These are phyloP conservation scores for Acacia pycnantha DNA, from an alignment of 331 rosid species.

Conservation along the genomic window DNA sequence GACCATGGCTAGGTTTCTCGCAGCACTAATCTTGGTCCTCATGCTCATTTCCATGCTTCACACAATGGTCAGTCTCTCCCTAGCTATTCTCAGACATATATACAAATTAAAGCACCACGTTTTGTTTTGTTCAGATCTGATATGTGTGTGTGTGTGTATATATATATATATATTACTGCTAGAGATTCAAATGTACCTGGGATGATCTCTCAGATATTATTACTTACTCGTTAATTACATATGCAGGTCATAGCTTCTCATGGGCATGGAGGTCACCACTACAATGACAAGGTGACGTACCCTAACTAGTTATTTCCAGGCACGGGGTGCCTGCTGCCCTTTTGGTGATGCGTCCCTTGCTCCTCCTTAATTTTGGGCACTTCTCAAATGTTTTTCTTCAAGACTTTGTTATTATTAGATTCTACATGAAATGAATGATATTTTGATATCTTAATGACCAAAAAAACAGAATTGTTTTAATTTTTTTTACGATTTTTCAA, in stretches of 20 bases:
- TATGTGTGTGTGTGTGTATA: too few relatives aligned
- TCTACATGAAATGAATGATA: too few relatives aligned
- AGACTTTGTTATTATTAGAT: too few relatives aligned
- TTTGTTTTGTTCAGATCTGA: too few relatives aligned
- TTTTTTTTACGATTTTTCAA: too few relatives aligned
- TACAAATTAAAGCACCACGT: too few relatives aligned
- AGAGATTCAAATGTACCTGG: not conserved
- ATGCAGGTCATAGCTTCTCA: conserved; percentile 60
- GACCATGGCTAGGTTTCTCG: conserved; percentile 62
- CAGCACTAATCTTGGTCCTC: conserved; percentile 55
- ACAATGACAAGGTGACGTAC: conserved; percentile 29
- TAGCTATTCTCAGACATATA: not conserved
- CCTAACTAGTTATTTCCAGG: not conserved
- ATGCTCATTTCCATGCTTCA: conserved; percentile 69
- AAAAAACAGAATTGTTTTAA: too few relatives aligned
- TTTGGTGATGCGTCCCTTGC: too few relatives aligned
- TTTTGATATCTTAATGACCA: too few relatives aligned
- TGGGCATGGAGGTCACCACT: conserved; percentile 50
- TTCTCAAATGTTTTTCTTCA: too few relatives aligned
- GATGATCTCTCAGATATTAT: not conserved
- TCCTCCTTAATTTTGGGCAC: too few relatives aligned
- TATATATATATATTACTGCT: not conserved
- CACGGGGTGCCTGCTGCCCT: too few relatives aligned
- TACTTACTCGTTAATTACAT: not conserved
- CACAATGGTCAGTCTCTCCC: conserved; percentile 40